Evolutionary conservation across 768 basidiomycete species (phyloP), one percentile per base, ranked within the genome.

Genomic region (Tricholoma sp.): DNA sequence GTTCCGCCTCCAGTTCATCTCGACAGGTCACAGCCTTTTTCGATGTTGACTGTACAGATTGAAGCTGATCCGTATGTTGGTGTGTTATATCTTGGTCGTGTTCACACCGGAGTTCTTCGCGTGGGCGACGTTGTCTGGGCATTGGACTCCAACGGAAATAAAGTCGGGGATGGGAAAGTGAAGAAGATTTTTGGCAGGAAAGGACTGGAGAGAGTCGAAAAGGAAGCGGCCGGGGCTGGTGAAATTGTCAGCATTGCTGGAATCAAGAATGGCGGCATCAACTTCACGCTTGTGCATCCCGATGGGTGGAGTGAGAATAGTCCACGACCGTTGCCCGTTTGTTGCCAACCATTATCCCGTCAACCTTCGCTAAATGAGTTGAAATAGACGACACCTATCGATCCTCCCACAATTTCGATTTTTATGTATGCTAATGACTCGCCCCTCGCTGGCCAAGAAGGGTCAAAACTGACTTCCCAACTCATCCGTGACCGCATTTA

Each of bases 21-120:
- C n/a, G 64, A 64, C 36, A 63, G 72, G 12, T 61, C 69, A 0
- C 62, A 64, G 7, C 76, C 77, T n/a, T 79, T 79, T 60, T 77
- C 77, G 10, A 80, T 80, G 79, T 68, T 80, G 41, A 79, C 77
- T 0, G 73, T 79, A 11, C 79, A 80, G 58, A 74, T 80, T n/a
- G 78, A 79, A 64, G 72, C 67, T 17, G 78, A 80, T 61, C 72
- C 78, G 1, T 80, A 79, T 59, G 74, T 80, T 5, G 79, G 79
- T n/a, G 72, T 72, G 41, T 67, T 79, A 3, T 78, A 76, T 62
- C 76, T 79, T 13, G 79, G 79, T 1, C 74, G 79, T 33, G 70
- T 80, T 12, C 72, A 78, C 15, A 73, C 70, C 31, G 79, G 79
- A 10, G 54, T 70, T 5, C 64, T 80, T 17, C 61, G 62, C 15